phyloP scores from a whole-genome alignment of 257 asterid genomes.

The Pogostemon cablin region DNA sequence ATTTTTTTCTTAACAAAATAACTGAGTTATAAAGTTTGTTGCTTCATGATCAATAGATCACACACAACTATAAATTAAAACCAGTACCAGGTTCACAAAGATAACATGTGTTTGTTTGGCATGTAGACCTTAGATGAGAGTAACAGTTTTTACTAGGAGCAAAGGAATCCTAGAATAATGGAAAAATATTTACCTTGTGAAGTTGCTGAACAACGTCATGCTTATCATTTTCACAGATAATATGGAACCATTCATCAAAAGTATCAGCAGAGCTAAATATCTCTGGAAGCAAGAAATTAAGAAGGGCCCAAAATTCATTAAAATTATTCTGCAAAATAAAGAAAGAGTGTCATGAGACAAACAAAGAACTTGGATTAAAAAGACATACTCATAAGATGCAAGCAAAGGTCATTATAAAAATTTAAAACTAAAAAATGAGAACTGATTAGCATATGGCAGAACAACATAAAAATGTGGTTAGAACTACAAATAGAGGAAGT shows the following conservation, averaged over 20 bases:
- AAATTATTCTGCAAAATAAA: slow-evolving; percentile 81
- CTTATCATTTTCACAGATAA: slow-evolving; percentile 95
- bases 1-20: too few species aligned
- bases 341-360: background rate
- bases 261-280: slow-evolving; percentile 99
- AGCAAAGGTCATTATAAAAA: too few species aligned
- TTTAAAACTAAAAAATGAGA: too few species aligned
- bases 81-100: too few species aligned
- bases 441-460: too few species aligned
- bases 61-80: too few species aligned
- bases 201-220: slow-evolving; percentile 99
- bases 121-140: background rate
- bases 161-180: background rate
- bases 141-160: background rate
- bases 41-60: too few species aligned
- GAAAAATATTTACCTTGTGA: slow-evolving; percentile 72
- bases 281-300: slow-evolving; percentile 96
- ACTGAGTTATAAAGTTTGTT: too few species aligned
- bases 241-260: slow-evolving; percentile 99
- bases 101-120: background rate
- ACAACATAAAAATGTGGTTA: too few species aligned
- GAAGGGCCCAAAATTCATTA: slow-evolving; percentile 98
- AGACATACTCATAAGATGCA: too few species aligned
- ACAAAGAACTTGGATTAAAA: too few species aligned
- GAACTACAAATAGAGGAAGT: too few species aligned